Percentiles rank a stretch among this genome's conserved stretches.
Conservation (phyloP, 495 filamentous ascomycete species). For the Lophium mytilinum region DNA sequence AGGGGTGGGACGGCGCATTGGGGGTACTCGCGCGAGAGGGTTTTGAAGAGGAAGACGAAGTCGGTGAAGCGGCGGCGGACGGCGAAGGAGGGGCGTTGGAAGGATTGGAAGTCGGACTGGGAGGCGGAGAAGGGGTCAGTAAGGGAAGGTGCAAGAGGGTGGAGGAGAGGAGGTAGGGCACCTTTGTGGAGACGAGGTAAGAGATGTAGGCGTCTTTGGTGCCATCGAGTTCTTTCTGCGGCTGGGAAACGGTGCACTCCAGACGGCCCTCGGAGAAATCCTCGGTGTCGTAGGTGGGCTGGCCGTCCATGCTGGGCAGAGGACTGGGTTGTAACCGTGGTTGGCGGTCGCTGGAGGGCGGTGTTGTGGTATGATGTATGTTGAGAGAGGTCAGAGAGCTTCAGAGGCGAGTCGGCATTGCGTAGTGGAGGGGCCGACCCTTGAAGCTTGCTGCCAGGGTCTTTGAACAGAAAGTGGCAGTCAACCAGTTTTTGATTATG, state of each 20-base stretch:
- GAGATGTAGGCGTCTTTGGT: conserved; percentile 96
- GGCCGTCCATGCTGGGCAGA: not conserved
- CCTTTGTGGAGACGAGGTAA: conserved; percentile 85
- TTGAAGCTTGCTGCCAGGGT: too few species aligned
- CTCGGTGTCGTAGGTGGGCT: not conserved
- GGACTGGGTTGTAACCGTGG: too few species aligned
- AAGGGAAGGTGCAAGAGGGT: not conserved
- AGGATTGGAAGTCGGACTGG: conserved; percentile 88
- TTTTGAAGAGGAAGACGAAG: conserved; percentile 94
- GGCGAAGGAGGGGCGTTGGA: conserved; percentile 64
- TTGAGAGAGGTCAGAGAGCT: too few species aligned
- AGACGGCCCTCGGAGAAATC: conserved; percentile 55
- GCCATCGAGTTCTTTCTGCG: conserved; percentile 91
- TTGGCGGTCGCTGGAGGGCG: too few species aligned
- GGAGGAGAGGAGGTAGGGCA: conserved; percentile 37
- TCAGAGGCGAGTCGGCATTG: too few species aligned
- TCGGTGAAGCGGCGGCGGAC: conserved; percentile 92
- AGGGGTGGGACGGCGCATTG: conserved; percentile 88
- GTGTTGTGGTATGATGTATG: too few species aligned
- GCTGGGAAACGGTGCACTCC: conserved; percentile 71
- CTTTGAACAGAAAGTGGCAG: too few species aligned
- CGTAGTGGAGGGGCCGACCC: too few species aligned
- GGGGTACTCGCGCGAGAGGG: conserved; percentile 75
- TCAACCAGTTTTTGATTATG: too few species aligned
- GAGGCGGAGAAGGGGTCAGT: not conserved